A percentile compares a stretch with the other conserved stretches of the same genome.
Evolutionary conservation across 306 rosid genomes (phyloP).

Genomic region (Vicia sativa): DNA sequence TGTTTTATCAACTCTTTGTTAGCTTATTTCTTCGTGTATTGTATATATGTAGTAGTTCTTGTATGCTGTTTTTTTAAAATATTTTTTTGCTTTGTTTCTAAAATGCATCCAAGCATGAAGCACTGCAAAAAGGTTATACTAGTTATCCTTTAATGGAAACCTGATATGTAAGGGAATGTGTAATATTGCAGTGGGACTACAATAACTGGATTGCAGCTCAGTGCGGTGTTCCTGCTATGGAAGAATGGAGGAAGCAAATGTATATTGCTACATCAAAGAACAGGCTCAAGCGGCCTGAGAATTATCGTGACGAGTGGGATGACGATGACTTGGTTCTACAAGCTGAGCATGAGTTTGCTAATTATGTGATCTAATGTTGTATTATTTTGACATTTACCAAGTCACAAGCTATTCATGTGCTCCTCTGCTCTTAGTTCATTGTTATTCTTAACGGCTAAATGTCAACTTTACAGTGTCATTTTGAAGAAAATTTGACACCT

Average conservation of each 20-base stretch:
- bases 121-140: not conserved
- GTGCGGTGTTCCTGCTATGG: slow-evolving; percentile 51
- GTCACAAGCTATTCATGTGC: not conserved
- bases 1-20: not conserved
- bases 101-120: not conserved
- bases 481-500: not conserved
- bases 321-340: slow-evolving; percentile 54
- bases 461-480: not conserved
- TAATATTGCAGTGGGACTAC: slow-evolving; percentile 64
- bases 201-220: slow-evolving; percentile 66
- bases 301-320: slow-evolving; percentile 75
- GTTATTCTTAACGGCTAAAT: not conserved
- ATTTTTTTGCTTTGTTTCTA: not conserved
- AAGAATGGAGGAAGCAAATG: slow-evolving; percentile 78
- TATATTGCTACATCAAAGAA: slow-evolving; percentile 36
- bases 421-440: not conserved
- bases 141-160: not conserved
- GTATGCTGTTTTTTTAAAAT: not conserved
- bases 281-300: slow-evolving; percentile 43
- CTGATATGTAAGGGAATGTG: slow-evolving; percentile 23
- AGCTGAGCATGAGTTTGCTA: slow-evolving; percentile 58
- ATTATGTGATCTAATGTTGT: slow-evolving; percentile 28
- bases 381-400: not conserved
- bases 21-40: not conserved
- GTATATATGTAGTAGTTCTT: not conserved